Evolutionary conservation across 768 basidiomycete genomes (phyloP), one percentile per base, ranked within the genome.

Genomic region (Leucocoprinus leucothites): DNA sequence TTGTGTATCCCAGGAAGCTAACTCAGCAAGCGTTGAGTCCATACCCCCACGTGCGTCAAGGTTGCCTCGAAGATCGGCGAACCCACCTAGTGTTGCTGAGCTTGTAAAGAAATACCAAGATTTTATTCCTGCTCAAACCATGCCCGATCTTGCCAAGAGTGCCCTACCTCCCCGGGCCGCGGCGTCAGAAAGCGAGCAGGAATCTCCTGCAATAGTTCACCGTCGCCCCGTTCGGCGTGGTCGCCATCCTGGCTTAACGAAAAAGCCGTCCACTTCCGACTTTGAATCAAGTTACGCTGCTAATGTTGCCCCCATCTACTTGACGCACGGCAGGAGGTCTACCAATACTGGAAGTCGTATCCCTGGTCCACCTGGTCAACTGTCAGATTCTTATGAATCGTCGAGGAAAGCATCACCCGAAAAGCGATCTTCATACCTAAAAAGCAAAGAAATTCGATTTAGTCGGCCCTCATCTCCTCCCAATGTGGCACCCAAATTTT

Each of bases 231-330:
- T 72, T 18, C 78, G 83, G 35, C 76, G 65, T 60, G 74, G 74
- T 31, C 76, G 81, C 56, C 82, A 83, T 62, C 79, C 54, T 35
- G 54, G 47, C 28, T 11, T 49, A 21, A 76, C 36, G 13, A 79
- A 75, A 64, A 84, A 83, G 59, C 70, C 82, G 36, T 86, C 87
- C 8, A 76, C 77, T 9, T 95, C 94, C 5, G 94, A 96, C 65
- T 92, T 92, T 51, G 94, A 96, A 70, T 84, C 89, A 53, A 85
- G 94, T 45, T 96, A 95, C 70, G 93, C 94, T 3, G 90, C 87
- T n/a, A 94, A 94, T 64, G 85, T 94, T 56, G 93, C 91, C 1
- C 87, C 92, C 1, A 79, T 82, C 60, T 86, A 91, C 60, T 73
- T 87, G 21, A 82, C 82, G 9, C 80, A 78, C 59, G 65, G 74